These are phyloP conservation scores for Backusella psychrophila DNA, from an alignment of 192 early-diverging fungal species.

Conservation along the genomic window DNA sequence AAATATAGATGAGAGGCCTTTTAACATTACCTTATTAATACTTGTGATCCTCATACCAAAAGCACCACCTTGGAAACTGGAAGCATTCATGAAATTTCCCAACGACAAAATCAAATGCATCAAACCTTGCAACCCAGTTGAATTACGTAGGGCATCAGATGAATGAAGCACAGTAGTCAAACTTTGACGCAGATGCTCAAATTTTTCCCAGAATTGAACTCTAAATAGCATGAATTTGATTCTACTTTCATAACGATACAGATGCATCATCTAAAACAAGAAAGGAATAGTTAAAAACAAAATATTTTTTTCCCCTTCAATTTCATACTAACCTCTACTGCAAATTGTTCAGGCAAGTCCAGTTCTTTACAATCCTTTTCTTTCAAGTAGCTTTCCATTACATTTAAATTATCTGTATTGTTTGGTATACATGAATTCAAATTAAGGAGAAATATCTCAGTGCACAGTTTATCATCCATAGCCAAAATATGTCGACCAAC, in stretches of 20 bases:
- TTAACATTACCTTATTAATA: constrained; percentile 60
- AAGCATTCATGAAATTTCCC: constrained; percentile 85
- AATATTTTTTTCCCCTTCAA: not conserved
- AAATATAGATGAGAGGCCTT: not conserved
- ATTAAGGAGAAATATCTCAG: constrained; percentile 64
- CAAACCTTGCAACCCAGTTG: constrained; percentile 65
- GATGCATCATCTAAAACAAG: constrained; percentile 55
- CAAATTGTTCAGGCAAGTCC: constrained; percentile 66
- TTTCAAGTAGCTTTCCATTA: constrained; percentile 25
- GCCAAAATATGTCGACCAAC: constrained; percentile 62
- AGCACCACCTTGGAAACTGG: constrained; percentile 74
- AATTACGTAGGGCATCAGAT: constrained; percentile 59
- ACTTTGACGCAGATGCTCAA: constrained; percentile 55
- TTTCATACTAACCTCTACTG: constrained; percentile 46
- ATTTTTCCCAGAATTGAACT: constrained; percentile 61
- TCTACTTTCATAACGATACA: constrained; percentile 71
- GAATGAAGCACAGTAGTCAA: constrained; percentile 57
- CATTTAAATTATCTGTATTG: constrained; percentile 49
- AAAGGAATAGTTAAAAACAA: not conserved
- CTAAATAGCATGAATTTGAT: constrained; percentile 65
- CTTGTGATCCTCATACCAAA: constrained; percentile 78
- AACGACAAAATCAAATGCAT: constrained; percentile 68
- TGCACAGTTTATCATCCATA: constrained; percentile 63
- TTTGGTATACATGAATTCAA: constrained; percentile 66
- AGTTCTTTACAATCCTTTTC: constrained; percentile 55